Evolutionary conservation across 2,329 filamentous ascomycete species (phyloP), one percentile per base, ranked within the genome.

Genomic region (Xylogone sp.): DNA sequence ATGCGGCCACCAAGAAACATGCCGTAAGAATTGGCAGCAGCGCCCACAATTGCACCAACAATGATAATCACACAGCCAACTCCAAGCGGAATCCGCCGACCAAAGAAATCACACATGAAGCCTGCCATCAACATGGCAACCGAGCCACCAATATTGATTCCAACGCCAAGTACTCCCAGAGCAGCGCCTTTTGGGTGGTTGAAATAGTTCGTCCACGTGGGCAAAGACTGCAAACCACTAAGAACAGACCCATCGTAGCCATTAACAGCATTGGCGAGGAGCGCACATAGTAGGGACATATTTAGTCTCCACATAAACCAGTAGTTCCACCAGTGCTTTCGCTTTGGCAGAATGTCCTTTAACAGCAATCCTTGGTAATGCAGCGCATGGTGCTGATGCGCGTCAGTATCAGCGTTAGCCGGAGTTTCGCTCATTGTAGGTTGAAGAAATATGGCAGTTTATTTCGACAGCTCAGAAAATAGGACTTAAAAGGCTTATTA

Each of bases 191-290:
- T 31, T 31, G 27, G 27, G 13, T 31, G 3, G 74, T 76, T 1
- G 59, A 59, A 0, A 71, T 69, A 1, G 70, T 74, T 45, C 70
- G 70, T 43, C 65, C 64, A 19, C 64, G 62, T 4, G 62, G 47
- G 47, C 64, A 56, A 74, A 21, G 68, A 69, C 57, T 76, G 76
- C 60, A 77, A 76, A 4, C 68, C 70, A 34, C 70, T 70, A 74
- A 77, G 76, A 4, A 77, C 60, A 9, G 69, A 72, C n/a, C 74
- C 72, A 59, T 76, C 73, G 54, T 75, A 76, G 22, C 74, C 74
- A 55, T 75, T 75, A 55, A 75, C 72, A 51, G 69, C 71, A 1
- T 70, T 72, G 56, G 73, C 73, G 21, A 75, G 62, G 3, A 69
- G 73, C 8, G 72, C 72, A 20, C 74, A 59, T 22, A 71, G 63